Evolutionary conservation across 305 asterid genomes (phyloP).

Genomic region (Caryopteris hybrid): DNA sequence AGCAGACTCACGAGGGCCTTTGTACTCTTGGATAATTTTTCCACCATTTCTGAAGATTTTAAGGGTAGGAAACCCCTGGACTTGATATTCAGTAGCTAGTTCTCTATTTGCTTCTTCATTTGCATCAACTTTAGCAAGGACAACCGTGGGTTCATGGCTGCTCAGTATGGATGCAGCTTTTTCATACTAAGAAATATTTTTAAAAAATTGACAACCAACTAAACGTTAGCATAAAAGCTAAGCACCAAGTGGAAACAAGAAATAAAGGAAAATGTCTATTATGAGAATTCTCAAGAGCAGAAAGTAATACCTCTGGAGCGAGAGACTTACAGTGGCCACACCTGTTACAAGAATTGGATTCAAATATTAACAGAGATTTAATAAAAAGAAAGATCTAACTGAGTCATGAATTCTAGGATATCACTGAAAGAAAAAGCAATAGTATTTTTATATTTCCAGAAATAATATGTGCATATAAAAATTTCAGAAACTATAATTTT

Average conservation of each 20-base stretch:
- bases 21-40: constrained; percentile 54
- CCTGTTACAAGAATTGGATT: constrained; percentile 35
- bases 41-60: constrained; percentile 78
- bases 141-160: constrained; percentile 64
- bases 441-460: neutral
- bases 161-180: constrained; percentile 74
- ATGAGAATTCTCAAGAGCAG: neutral
- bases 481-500: too few species aligned
- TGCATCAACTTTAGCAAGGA: constrained; percentile 80
- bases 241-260: neutral
- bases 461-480: too few species aligned
- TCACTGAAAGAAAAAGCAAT: neutral
- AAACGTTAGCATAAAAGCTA: neutral
- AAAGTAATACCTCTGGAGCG: constrained; percentile 66
- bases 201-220: neutral
- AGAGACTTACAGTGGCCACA: constrained; percentile 77
- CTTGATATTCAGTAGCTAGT: constrained; percentile 43
- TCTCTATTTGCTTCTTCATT: constrained; percentile 52
- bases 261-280: neutral
- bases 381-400: neutral
- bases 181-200: constrained; percentile 48
- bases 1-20: constrained; percentile 83
- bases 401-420: neutral
- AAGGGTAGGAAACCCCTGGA: constrained; percentile 76
- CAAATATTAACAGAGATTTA: neutral